Percentiles rank a stretch among this genome's conserved stretches.
Evolutionary conservation across 1,139 yeast species (phyloP).

Genomic region (Magnusiomyces suaveolens): DNA sequence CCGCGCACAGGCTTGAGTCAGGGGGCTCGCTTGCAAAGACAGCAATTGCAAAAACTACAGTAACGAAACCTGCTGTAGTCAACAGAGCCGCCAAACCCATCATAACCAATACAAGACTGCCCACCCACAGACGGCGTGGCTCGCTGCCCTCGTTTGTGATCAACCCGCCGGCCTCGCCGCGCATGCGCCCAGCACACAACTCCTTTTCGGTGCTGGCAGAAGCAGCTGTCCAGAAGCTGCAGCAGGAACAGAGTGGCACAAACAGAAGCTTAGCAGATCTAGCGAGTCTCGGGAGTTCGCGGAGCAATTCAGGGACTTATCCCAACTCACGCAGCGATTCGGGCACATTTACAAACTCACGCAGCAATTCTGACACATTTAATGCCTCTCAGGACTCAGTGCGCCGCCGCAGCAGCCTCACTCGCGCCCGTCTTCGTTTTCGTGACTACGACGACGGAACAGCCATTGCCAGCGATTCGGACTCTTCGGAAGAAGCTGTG

Average conservation of each 20-base stretch:
- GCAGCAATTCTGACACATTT: background rate
- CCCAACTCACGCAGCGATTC: background rate
- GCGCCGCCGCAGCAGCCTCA: background rate
- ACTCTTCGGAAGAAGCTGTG: slow-evolving; percentile 7
- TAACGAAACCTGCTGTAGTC: background rate
- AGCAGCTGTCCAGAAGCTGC: slow-evolving; percentile 8
- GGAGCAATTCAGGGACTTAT: slow-evolving; percentile 2
- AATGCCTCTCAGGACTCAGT: background rate
- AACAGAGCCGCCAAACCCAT: background rate
- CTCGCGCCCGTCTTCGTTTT: too few species aligned
- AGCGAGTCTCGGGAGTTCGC: slow-evolving; percentile 1
- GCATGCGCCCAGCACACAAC: background rate
- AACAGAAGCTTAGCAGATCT: background rate
- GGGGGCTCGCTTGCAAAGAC: background rate
- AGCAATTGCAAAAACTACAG: background rate
- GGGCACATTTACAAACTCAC: background rate
- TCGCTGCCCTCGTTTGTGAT: slow-evolving; percentile 8
- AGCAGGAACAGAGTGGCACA: slow-evolving; percentile 3
- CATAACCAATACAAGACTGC: too few species aligned
- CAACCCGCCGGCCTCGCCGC: slow-evolving; percentile 12
- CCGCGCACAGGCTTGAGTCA: slow-evolving; percentile 49
- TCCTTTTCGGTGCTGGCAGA: background rate
- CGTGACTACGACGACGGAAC: slow-evolving; percentile 10
- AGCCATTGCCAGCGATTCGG: slow-evolving; percentile 14
- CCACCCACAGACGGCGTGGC: slow-evolving; percentile 8